Evolutionary conservation across 108 stramenopile genomes (phyloP).

Genomic region (Parmales sp.): DNA sequence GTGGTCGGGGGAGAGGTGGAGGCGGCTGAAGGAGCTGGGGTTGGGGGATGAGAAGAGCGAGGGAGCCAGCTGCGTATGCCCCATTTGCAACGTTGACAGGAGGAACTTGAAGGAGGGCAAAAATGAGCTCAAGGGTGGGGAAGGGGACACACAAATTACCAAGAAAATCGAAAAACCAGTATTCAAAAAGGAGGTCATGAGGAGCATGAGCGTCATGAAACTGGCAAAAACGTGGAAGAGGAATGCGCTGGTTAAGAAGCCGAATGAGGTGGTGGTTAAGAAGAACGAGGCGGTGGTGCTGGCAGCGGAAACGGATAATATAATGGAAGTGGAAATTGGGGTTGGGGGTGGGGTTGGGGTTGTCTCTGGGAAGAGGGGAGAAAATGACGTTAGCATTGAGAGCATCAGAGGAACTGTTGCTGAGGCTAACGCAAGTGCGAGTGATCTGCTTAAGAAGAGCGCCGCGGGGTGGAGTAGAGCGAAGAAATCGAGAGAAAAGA

Average conservation of each 20-base stretch:
- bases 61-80: not conserved
- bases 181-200: not conserved
- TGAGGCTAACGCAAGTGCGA: too few relatives aligned
- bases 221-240: not conserved
- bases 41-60: too few relatives aligned
- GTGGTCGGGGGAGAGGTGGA: not conserved
- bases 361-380: too few relatives aligned
- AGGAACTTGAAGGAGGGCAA: conserved; percentile 5
- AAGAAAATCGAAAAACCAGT: conserved; percentile 10
- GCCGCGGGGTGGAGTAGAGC: too few relatives aligned
- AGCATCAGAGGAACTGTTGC: too few relatives aligned
- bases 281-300: too few relatives aligned
- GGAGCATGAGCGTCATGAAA: not conserved
- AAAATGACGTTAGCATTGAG: too few relatives aligned
- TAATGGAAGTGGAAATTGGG: too few relatives aligned
- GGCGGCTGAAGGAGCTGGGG: not conserved
- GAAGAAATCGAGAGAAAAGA: too few relatives aligned
- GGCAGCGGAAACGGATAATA: too few relatives aligned
- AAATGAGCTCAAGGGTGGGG: not conserved
- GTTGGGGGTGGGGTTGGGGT: too few relatives aligned
- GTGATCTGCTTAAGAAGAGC: too few relatives aligned
- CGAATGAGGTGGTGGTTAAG: not conserved
- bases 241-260: not conserved
- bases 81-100: not conserved
- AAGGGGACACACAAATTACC: not conserved